Conservation (phyloP, 2,329 filamentous ascomycete genomes). For the Ambrosiella xylebori region DNA sequence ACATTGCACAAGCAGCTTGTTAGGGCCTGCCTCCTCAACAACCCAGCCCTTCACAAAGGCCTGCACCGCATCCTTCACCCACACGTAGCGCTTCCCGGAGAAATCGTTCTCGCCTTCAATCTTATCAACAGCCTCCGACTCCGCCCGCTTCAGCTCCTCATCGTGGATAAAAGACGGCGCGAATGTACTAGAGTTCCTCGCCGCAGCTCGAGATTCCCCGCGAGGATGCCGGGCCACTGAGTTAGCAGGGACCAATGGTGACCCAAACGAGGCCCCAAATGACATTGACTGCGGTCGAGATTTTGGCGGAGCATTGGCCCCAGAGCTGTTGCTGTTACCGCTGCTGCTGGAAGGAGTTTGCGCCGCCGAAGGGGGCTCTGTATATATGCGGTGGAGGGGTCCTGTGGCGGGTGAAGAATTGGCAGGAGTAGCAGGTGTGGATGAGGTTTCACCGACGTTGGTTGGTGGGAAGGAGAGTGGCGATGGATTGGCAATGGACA, state of each 20-base stretch:
- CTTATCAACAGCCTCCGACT: slow-evolving; percentile 41
- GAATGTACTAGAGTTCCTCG: slow-evolving; percentile 62
- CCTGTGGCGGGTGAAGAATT: neutral
- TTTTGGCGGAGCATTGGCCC: neutral
- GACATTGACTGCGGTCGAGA: slow-evolving; percentile 9
- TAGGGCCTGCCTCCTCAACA: slow-evolving; percentile 57
- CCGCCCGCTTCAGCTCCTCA: slow-evolving; percentile 47
- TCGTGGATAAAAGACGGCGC: slow-evolving; percentile 90
- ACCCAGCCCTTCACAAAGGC: slow-evolving; percentile 92
- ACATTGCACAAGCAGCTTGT: slow-evolving; percentile 68
- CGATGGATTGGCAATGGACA: slow-evolving; percentile 48
- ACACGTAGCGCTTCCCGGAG: slow-evolving; percentile 95
- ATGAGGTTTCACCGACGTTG: neutral
- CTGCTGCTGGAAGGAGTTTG: neutral
- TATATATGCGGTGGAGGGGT: neutral
- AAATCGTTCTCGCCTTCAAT: slow-evolving; percentile 98
- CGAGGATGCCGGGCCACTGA: slow-evolving; percentile 25
- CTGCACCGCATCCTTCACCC: slow-evolving; percentile 71
- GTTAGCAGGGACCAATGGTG: slow-evolving; percentile 24
- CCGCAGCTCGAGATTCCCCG: slow-evolving; percentile 46
- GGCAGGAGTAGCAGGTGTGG: neutral
- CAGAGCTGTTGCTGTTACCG: neutral
- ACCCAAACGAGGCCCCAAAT: slow-evolving; percentile 27
- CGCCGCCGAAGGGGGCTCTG: neutral
- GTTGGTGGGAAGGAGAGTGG: slow-evolving; percentile 24